phyloP scores from a whole-genome alignment of 441 rosid species.

The Kokia cookei region DNA sequence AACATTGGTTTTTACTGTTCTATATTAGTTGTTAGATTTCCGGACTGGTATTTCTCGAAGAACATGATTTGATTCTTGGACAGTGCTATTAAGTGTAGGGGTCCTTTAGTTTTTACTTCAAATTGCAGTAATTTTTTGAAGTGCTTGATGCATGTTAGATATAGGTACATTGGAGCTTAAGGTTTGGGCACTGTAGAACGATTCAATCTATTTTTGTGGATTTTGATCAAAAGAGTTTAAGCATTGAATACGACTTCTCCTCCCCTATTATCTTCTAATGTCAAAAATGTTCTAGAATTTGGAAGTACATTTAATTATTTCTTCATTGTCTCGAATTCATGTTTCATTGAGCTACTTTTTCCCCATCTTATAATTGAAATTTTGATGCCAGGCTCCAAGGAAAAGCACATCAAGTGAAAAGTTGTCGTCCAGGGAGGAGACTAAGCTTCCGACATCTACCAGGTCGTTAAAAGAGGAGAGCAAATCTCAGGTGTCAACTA shows the following conservation, averaged over 20 bases:
- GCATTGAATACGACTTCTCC: not conserved
- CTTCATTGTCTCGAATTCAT: not conserved
- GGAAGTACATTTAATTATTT: not conserved
- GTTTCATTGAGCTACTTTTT: not conserved
- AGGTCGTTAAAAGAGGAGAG: slow-evolving; percentile 55
- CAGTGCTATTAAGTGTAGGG: not conserved
- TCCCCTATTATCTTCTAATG: not conserved
- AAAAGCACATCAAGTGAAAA: slow-evolving; percentile 70
- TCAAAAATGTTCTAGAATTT: not conserved
- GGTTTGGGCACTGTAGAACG: not conserved
- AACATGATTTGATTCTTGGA: not conserved
- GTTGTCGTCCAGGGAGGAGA: slow-evolving; percentile 52
- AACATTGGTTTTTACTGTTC: not conserved
- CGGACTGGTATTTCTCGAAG: not conserved
- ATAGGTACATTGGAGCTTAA: not conserved
- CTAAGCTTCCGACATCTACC: slow-evolving; percentile 32
- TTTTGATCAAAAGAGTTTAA: not conserved
- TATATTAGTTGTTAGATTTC: not conserved
- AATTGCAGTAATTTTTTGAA: not conserved
- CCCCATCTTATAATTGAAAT: not conserved
- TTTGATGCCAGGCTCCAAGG: slow-evolving; percentile 59
- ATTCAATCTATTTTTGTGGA: not conserved
- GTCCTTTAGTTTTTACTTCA: not conserved
- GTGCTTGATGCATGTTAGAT: not conserved
- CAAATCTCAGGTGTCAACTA: slow-evolving; percentile 34